phyloP scores from a whole-genome alignment of 306 rosid genomes.

The Cajanus cajan region DNA sequence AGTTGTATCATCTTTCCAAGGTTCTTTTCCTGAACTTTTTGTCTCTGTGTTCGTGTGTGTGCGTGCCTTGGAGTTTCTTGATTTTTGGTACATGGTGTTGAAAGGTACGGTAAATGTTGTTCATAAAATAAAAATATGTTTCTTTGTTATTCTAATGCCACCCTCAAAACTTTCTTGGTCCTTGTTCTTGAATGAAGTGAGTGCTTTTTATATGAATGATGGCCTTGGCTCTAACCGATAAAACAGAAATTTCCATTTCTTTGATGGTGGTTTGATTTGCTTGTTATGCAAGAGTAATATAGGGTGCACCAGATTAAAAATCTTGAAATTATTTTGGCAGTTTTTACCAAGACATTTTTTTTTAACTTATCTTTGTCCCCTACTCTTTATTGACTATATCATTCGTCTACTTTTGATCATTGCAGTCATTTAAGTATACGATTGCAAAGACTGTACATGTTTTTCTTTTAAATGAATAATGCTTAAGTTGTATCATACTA shows the following conservation, averaged over 20 bases:
- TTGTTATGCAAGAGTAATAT: not conserved
- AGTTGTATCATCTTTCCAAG: slow-evolving; percentile 32
- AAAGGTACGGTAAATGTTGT: slow-evolving; percentile 5
- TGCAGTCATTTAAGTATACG: not conserved
- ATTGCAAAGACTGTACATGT: not conserved
- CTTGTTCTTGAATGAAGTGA: not conserved
- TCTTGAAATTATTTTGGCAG: slow-evolving; percentile 19
- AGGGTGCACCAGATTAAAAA: not conserved
- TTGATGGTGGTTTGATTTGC: slow-evolving; percentile 16
- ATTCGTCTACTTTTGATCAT: no score
- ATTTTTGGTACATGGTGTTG: slow-evolving; percentile 5
- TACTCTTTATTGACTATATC: not conserved
- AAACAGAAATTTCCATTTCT: slow-evolving; percentile 16
- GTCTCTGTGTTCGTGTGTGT: not conserved
- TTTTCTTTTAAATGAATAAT: not conserved
- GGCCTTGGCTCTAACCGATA: not conserved
- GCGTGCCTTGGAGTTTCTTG: slow-evolving; percentile 34
- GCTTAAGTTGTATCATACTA: not conserved
- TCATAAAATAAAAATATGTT: not conserved
- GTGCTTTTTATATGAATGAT: not conserved
- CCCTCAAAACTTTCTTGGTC: slow-evolving; percentile 16
- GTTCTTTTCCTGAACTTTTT: slow-evolving; percentile 28
- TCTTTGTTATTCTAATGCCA: not conserved
- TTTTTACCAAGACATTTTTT: not conserved
- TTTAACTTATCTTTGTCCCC: not conserved